phyloP scores from a whole-genome alignment of 148 eudicot genomes.

The Cornus suecica region DNA sequence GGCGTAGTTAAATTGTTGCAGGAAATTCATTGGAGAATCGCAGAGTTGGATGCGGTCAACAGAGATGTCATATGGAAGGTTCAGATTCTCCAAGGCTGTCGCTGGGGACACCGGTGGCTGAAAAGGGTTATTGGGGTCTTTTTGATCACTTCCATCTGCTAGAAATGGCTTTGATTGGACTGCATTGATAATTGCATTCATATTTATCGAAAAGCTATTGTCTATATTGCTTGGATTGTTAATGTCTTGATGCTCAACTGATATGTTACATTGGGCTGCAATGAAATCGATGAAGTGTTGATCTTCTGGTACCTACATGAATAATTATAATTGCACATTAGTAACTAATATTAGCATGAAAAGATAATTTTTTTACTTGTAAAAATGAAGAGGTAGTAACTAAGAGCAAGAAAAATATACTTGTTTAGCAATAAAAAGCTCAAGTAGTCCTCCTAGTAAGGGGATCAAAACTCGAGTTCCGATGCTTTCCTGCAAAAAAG shows the following conservation, averaged over 20 bases:
- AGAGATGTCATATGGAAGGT: constrained; percentile 29
- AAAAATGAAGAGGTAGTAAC: not conserved
- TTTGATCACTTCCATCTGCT: constrained; percentile 16
- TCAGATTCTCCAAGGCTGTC: constrained; percentile 23
- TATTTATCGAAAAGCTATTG: constrained; percentile 26
- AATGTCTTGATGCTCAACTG: constrained; percentile 47
- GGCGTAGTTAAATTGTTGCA: constrained; percentile 38
- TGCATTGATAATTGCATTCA: constrained; percentile 21
- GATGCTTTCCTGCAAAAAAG: constrained; percentile 44
- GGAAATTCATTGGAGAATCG: constrained; percentile 39
- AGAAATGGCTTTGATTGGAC: constrained; percentile 12
- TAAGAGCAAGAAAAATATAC: constrained; percentile 24
- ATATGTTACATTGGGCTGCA: constrained; percentile 49
- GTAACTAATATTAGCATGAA: too few relatives aligned
- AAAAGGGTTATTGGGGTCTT: constrained; percentile 18
- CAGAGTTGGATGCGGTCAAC: constrained; percentile 29
- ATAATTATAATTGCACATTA: not conserved
- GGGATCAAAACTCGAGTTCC: constrained; percentile 83
- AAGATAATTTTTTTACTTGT: not conserved
- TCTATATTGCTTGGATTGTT: constrained; percentile 25
- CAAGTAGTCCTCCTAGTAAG: constrained; percentile 64
- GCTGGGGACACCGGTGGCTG: constrained; percentile 28
- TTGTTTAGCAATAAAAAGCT: constrained; percentile 78
- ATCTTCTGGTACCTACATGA: constrained; percentile 66
- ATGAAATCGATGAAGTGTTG: constrained; percentile 60